Evolutionary conservation across 768 basidiomycete species (phyloP), one percentile per base, ranked within the genome.

Genomic region (Auricularia auricula-judae): DNA sequence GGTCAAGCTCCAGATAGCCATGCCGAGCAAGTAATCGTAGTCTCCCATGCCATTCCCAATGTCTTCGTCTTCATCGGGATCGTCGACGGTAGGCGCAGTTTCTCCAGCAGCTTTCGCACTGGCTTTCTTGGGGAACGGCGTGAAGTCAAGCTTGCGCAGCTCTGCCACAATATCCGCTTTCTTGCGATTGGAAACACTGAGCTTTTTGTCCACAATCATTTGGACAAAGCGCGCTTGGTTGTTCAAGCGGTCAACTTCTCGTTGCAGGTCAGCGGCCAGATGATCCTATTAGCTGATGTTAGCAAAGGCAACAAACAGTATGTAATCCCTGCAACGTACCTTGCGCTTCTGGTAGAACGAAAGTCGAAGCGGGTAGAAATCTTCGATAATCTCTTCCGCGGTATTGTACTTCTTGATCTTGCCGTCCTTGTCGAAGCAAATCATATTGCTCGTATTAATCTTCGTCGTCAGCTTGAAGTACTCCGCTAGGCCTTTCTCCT

Each of bases 161-260:
- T 99, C 95, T 1, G 74, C 78, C 43, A 97, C 86, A 67, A 99
- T 88, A 62, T 89, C 92, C 1, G 77, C 83, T 74, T 93, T 95
- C 77, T 91, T 94, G 72, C 96, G 88, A 69, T 89, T 93, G 12
- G 88, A 85, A 33, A 99, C 86, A 35, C 82, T 75, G 21, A 98
- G 82, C 71, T 93, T 78, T 72, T 85, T 90, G 69, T 87, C 84
- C 64, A 98, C 82, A 69, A 98, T 96, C 94, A 98, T 95, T 74
- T 93, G 84, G 61, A 99, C 86, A 75, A 99, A 99, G 23, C 95
- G 88, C 12, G 93, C 96, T 73, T 99, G 97, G 73, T 98, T 98
- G 64, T 86, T 86, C 18, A 98, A 79, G 67, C 84, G 89, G 71
- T 98, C 94, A 66, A 91, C 86, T 47, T 86, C 84, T 53, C 76